Evolutionary conservation across 2,329 filamentous ascomycete species (phyloP).

Genomic region (Aspergillus sp.): DNA sequence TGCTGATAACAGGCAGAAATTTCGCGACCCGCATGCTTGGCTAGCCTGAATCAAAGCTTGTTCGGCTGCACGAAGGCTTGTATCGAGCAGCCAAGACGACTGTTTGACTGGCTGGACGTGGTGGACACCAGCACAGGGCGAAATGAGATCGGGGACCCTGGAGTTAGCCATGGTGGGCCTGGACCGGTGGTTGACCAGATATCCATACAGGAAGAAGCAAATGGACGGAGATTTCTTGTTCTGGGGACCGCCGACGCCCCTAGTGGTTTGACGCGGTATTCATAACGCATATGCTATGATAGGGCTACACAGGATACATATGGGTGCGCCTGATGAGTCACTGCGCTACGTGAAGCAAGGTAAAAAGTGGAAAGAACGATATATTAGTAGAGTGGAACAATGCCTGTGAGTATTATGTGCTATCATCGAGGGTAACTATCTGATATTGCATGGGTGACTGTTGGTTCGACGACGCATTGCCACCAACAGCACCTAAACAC

Average conservation of each 20-base stretch:
- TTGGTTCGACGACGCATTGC: too few species aligned
- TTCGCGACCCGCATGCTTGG: neutral
- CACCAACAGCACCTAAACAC: too few species aligned
- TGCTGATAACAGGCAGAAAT: too few species aligned
- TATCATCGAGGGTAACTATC: too few species aligned
- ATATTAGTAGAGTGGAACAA: too few species aligned
- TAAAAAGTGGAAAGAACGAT: too few species aligned
- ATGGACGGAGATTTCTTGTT: neutral
- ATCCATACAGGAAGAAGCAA: neutral
- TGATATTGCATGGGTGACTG: too few species aligned
- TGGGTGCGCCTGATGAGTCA: too few species aligned
- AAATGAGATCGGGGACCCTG: neutral
- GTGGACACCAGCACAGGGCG: neutral
- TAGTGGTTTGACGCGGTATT: neutral
- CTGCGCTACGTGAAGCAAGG: too few species aligned
- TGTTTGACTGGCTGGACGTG: neutral
- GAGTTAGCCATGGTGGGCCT: neutral
- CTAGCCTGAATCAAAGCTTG: neutral
- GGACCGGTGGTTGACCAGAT: neutral
- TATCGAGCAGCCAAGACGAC: neutral
- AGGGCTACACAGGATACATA: too few species aligned
- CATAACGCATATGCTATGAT: too few species aligned
- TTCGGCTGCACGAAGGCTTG: neutral
- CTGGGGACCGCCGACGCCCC: neutral
- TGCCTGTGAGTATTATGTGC: too few species aligned